Evolutionary conservation across 2,329 filamentous ascomycete species (phyloP), one percentile per base, ranked within the genome.

Genomic region (Neofusicoccum laricinum): DNA sequence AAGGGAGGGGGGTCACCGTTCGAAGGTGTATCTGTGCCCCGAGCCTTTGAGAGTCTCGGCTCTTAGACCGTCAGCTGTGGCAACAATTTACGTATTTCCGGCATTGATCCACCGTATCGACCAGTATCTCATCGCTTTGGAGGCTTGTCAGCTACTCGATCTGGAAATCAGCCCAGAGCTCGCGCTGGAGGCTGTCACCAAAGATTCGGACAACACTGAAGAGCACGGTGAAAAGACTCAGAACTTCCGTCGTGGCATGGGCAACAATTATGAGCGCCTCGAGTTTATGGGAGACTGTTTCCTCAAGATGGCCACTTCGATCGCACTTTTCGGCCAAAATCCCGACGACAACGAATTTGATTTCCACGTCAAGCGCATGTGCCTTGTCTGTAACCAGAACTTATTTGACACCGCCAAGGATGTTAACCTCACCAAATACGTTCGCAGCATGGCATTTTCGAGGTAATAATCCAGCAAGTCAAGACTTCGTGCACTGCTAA

Each of bases 271-370:
- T 71, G 95, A 99, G 75, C 86, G 95, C 12, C 83, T 98, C 0
- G 95, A 99, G 71, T 96, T 97, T 66, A 83, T 98, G 2, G 95
- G 95, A 0, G 95, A 99, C 74, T 91, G 90, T 38, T 97, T 97
- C 71, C 82, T 99, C 65, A 99, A 99, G 77, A 94, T 97, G 88
- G 92, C 91, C 11, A 97, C 94, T 0, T 94, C 93, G 0, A 93
- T 99, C 61, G 88, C 93, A 0, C 82, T 96, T 0, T 98, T 90
- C 73, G 89, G 90, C 0, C 84, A 88, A 32, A 87, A 90, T 19
- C 92, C 92, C 0, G 85, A 90, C 53, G 87, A 90, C 66, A 87
- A 92, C 68, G 95, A 99, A 72, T 96, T 89, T 55, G 88, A 91
- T 64, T 95, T 91, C 69, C 95, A 99, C 71, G 91, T 96, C 7